A percentile compares a stretch with the other conserved stretches of the same genome.
Evolutionary conservation across 495 filamentous ascomycete species (phyloP).

Genomic region (Hyphodiscus hymeniophilus): DNA sequence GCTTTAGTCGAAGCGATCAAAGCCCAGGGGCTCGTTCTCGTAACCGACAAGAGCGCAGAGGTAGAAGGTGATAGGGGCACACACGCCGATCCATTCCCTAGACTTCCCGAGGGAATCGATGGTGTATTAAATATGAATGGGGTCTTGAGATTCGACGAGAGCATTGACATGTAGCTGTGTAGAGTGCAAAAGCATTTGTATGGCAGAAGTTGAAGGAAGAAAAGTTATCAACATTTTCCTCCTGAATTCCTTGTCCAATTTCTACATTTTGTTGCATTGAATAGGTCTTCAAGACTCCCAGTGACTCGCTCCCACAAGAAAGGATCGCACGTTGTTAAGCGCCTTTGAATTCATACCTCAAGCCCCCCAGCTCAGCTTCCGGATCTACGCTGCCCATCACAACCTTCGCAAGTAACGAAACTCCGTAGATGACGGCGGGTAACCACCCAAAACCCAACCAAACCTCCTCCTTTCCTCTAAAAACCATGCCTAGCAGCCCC

Average conservation of each 20-base stretch:
- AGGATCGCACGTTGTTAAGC: slow-evolving; percentile 29
- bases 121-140: slow-evolving; percentile 79
- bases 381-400: slow-evolving; percentile 46
- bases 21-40: slow-evolving; percentile 82
- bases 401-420: slow-evolving; percentile 40
- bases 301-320: not conserved
- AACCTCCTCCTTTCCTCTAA: slow-evolving; percentile 25
- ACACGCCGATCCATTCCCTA: slow-evolving; percentile 34
- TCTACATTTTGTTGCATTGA: no score
- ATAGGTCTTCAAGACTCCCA: no score
- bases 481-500: slow-evolving; percentile 34
- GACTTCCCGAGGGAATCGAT: slow-evolving; percentile 62
- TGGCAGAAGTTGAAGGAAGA: not conserved
- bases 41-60: slow-evolving; percentile 71
- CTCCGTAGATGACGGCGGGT: slow-evolving; percentile 36
- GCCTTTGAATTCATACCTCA: slow-evolving; percentile 53
- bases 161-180: slow-evolving; percentile 70
- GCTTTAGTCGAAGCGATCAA: slow-evolving; percentile 90
- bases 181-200: slow-evolving; percentile 1
- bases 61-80: slow-evolving; percentile 14
- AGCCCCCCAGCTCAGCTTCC: slow-evolving; percentile 42
- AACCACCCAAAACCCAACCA: slow-evolving; percentile 23
- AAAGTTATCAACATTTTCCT: not conserved
- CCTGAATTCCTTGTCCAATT: not conserved
- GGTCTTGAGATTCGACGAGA: slow-evolving; percentile 85